Base-by-base conservation (phyloP, 2,329 filamentous ascomycete genomes). In the Passalora sequoiae region DNA sequence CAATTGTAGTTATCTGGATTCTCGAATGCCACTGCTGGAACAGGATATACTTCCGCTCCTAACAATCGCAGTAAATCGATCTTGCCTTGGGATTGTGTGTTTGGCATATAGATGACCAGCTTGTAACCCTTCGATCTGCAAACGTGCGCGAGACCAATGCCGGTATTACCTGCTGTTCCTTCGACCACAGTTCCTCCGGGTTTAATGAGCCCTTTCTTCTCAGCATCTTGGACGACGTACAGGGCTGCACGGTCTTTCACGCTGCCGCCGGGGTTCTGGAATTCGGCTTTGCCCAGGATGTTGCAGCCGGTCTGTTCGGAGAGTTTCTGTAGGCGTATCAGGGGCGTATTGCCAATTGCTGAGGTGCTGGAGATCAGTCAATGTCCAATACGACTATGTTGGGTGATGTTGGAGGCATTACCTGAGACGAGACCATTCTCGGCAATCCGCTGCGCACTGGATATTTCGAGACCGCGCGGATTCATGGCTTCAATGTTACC, bases 81-180 rank as follows among this genome's bases (percentile, higher is more conserved):
- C 75, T 98, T 98, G 65, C 89, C 92, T 70, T 95, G 91, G 15
- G 89, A 94, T 71, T 97, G 92, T 37, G 91, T 97, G 74, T 98
- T 86, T 59, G 92, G 92, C 92, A 98, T 97, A 80, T 97, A 98
- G 65, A 98, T 98, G 63, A 97, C 89, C 38, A 95, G 81, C 65
- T 84, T 84, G 76, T 98, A 97, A 29, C 91, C 92, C 59, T 84
- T 84, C 27, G 84, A 86, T 48, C 91, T 81, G 71, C 92, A 97
- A 44, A 98, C 92, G 70, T 97, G 92, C 15, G 92, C 92, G 31
- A 98, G 84, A 1, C 92, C 92, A 66, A 98, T 98, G 54, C 92
- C 92, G 21, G 92, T 98, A 74, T 97, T 98, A 40, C 92, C 92
- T 1, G 92, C 92, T 4, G 92, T 98, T 50, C 92, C 92, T 70